A percentile compares a stretch with the other conserved stretches of the same genome.
Evolutionary conservation across 2,329 filamentous ascomycete genomes (phyloP).

Genomic region (Cordyceps javanica): DNA sequence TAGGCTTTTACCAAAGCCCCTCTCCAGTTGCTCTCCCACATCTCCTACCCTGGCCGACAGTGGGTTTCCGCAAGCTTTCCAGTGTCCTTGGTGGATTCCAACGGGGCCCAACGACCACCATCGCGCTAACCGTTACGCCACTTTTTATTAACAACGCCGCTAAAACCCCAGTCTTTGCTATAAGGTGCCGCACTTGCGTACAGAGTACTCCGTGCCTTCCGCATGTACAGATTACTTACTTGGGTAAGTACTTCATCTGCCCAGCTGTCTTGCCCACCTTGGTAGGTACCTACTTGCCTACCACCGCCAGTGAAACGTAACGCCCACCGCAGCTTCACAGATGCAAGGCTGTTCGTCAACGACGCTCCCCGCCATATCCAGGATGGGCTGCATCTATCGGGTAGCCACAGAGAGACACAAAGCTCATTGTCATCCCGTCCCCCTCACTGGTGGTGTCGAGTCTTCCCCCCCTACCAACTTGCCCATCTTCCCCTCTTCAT

Average conservation of each 20-base stretch:
- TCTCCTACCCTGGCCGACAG: not conserved
- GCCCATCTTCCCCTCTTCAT: too few relatives aligned
- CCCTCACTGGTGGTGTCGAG: not conserved
- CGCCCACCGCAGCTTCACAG: not conserved
- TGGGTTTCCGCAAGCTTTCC: not conserved
- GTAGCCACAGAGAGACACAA: too few relatives aligned
- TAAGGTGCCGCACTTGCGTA: not conserved
- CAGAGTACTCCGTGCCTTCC: not conserved
- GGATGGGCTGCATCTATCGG: not conserved
- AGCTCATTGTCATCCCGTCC: not conserved
- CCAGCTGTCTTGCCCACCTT: too few relatives aligned
- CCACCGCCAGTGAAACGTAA: not conserved
- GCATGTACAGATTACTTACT: too few relatives aligned
- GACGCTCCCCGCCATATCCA: not conserved
- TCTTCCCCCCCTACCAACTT: not conserved
- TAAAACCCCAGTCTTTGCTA: not conserved
- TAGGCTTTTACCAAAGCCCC: not conserved
- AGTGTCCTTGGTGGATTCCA: not conserved
- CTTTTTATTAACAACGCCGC: constrained; percentile 1
- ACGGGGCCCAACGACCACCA: not conserved
- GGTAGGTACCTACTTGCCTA: too few relatives aligned
- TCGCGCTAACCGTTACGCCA: constrained; percentile 7
- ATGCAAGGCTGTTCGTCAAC: not conserved
- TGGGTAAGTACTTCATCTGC: too few relatives aligned
- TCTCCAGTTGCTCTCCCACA: too few relatives aligned